These are phyloP conservation scores for Curvularia spicifera DNA, from an alignment of 2,329 filamentous ascomycete species.

Conservation along the genomic window DNA sequence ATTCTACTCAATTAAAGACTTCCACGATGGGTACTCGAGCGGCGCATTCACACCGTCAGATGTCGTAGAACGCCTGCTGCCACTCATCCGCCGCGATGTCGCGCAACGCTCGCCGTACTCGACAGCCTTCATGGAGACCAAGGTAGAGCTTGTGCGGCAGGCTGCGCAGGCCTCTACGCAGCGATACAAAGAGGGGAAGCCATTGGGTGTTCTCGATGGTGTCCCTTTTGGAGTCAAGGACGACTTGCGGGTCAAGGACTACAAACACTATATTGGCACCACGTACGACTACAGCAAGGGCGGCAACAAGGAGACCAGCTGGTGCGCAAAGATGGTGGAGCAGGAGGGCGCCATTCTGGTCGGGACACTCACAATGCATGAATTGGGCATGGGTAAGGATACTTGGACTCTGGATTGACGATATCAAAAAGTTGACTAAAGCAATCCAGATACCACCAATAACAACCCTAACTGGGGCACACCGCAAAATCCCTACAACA, in stretches of 20 bases:
- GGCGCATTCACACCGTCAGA: conserved; percentile 73
- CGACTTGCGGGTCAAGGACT: conserved; percentile 74
- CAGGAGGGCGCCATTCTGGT: conserved; percentile 77
- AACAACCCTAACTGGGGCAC: conserved; percentile 79
- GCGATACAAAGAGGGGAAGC: conserved; percentile 70
- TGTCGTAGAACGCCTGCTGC: conserved; percentile 73
- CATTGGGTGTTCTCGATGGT: conserved; percentile 76
- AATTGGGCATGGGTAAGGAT: conserved; percentile 70
- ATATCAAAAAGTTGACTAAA: not conserved
- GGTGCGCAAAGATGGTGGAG: conserved; percentile 74
- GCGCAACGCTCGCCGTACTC: conserved; percentile 66
- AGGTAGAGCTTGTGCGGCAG: conserved; percentile 66
- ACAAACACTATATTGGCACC: conserved; percentile 70
- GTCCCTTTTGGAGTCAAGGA: conserved; percentile 86
- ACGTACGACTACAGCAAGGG: conserved; percentile 62
- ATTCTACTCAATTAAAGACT: conserved; percentile 71
- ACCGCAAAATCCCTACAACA: conserved; percentile 78
- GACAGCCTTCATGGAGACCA: conserved; percentile 73
- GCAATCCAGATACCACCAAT: conserved; percentile 71
- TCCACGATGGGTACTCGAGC: conserved; percentile 74
- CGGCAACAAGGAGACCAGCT: conserved; percentile 63
- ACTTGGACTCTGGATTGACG: not conserved
- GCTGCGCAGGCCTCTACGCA: conserved; percentile 76
- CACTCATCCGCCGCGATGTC: conserved; percentile 69
- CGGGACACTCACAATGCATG: conserved; percentile 81